Percentiles rank a stretch among this genome's conserved stretches.
Conservation (phyloP, 805 yeast genomes). For the Schizosaccharomyces lindneri region DNA sequence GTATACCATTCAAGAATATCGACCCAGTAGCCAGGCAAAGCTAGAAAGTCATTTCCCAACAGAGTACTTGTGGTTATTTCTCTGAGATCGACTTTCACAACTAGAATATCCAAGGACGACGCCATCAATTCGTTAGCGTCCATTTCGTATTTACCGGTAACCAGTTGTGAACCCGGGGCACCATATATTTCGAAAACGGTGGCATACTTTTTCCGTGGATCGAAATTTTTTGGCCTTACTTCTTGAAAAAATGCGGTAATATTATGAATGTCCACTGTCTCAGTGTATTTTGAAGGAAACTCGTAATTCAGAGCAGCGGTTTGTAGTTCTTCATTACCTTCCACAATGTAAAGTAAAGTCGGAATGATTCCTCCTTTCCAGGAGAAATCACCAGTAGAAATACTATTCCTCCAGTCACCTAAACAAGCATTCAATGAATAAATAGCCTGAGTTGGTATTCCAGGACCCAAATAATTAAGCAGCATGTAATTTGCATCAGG, state of each 20-base stretch:
- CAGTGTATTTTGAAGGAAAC: constrained; percentile 13
- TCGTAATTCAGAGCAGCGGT: not conserved
- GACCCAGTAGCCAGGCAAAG: not conserved
- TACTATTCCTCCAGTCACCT: no score
- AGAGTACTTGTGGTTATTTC: no score
- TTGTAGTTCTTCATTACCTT: not conserved
- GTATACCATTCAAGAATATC: not conserved
- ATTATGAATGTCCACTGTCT: constrained; percentile 21
- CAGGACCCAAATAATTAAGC: constrained; percentile 55
- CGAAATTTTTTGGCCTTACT: constrained; percentile 51
- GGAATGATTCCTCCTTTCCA: not conserved
- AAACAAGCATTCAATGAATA: constrained; percentile 22
- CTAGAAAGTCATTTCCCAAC: no score
- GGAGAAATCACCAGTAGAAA: no score
- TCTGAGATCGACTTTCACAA: constrained; percentile 15
- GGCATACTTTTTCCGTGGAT: constrained; percentile 42
- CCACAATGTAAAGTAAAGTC: not conserved
- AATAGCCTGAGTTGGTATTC: constrained; percentile 53
- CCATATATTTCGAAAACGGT: constrained; percentile 78
- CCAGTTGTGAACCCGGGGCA: constrained; percentile 84
- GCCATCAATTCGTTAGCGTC: constrained; percentile 56
- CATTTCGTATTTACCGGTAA: constrained; percentile 32
- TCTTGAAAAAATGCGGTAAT: constrained; percentile 41
- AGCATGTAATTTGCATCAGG: constrained; percentile 51
- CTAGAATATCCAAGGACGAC: constrained; percentile 28